Evolutionary conservation across 148 eudicot genomes (phyloP).

Genomic region (Silene uniflora): DNA sequence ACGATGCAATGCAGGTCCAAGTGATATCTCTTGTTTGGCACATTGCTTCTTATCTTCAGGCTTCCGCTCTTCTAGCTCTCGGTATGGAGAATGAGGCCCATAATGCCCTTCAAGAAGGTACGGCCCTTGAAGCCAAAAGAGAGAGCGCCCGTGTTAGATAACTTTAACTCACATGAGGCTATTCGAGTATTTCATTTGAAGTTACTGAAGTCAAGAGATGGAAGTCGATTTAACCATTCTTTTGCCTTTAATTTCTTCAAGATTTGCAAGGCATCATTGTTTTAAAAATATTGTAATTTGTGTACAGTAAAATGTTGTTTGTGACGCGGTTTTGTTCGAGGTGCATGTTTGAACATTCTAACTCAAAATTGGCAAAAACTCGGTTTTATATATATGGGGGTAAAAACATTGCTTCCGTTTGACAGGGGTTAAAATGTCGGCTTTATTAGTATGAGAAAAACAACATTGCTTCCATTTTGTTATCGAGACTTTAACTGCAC

Average conservation of each 20-base stretch:
- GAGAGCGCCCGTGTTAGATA: conserved; percentile 26
- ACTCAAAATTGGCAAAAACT: conserved; percentile 1
- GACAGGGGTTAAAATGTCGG: background rate
- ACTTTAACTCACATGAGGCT: background rate
- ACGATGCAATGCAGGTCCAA: conserved; percentile 73
- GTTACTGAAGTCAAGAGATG: conserved; percentile 4
- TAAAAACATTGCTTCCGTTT: conserved; percentile 21
- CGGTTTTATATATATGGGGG: conserved; percentile 16
- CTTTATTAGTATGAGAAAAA: background rate
- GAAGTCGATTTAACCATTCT: background rate
- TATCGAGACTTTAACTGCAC: conserved; percentile 23
- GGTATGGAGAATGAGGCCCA: conserved; percentile 57
- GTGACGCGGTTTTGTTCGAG: background rate
- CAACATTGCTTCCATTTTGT: background rate
- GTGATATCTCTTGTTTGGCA: conserved; percentile 62
- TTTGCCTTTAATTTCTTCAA: background rate
- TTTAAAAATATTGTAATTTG: conserved; percentile 23
- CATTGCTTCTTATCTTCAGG: conserved; percentile 57
- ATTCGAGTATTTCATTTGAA: background rate
- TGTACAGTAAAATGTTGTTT: conserved; percentile 25
- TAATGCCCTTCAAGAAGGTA: conserved; percentile 54
- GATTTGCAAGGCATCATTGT: conserved; percentile 14
- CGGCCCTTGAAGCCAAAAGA: conserved; percentile 52
- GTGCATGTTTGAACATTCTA: conserved; percentile 10
- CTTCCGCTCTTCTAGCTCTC: conserved; percentile 52